Evolutionary conservation across 441 rosid genomes (phyloP).

Genomic region (Brassica balearica): DNA sequence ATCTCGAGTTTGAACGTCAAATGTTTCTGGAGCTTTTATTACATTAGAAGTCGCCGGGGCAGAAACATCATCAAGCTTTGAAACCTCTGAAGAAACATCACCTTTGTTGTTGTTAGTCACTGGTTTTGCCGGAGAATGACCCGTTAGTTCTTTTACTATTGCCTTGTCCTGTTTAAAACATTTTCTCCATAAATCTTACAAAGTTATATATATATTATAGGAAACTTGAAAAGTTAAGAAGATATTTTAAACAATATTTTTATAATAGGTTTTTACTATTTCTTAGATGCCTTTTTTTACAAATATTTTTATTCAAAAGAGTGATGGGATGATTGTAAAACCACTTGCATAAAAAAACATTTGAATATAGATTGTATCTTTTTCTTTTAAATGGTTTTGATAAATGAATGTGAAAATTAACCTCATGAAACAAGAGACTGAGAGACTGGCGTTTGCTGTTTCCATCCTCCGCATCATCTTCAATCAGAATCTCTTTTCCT

Average conservation of each 20-base stretch:
- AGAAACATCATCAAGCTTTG: conserved; percentile 25
- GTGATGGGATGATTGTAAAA: not conserved
- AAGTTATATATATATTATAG: not conserved
- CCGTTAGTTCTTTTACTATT: not conserved
- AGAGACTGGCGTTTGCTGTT: conserved; percentile 56
- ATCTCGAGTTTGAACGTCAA: conserved; percentile 30
- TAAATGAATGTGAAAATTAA: conserved; percentile 20
- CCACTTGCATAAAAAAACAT: not conserved
- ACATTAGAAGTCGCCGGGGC: not conserved
- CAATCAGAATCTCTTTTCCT: conserved; percentile 48
- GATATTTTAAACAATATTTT: not conserved
- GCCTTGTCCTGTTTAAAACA: conserved; percentile 19
- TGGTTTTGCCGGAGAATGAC: conserved; percentile 17
- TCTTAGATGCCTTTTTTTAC: not conserved
- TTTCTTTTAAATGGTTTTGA: not conserved
- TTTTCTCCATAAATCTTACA: conserved; percentile 10
- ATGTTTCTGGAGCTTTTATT: conserved; percentile 20
- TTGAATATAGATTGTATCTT: not conserved
- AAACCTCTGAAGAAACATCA: conserved; percentile 22
- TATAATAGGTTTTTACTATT: not conserved
- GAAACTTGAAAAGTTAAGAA: not conserved
- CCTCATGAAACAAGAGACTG: conserved; percentile 70
- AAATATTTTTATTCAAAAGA: not conserved
- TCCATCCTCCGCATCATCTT: conserved; percentile 43
- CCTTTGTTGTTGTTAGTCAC: conserved; percentile 10